These are phyloP conservation scores for Pseudogymnoascus sp. DNA, from an alignment of 2,329 filamentous ascomycete genomes.

Conservation along the genomic window DNA sequence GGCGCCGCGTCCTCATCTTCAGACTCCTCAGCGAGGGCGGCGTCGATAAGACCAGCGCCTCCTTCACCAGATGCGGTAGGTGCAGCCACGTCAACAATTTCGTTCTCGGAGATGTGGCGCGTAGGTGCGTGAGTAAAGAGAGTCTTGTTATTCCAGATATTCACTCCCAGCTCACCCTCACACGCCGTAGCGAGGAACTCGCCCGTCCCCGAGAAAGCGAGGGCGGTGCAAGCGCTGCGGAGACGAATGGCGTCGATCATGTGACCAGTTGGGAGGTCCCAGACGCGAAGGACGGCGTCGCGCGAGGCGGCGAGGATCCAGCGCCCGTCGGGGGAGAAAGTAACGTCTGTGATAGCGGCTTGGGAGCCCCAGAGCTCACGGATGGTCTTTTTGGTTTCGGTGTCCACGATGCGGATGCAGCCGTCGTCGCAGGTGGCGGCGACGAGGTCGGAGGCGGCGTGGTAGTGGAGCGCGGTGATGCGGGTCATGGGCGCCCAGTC, in stretches of 20 bases:
- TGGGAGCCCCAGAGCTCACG: constrained; percentile 85
- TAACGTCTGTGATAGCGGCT: constrained; percentile 69
- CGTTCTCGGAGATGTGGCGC: constrained; percentile 72
- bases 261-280: constrained; percentile 94
- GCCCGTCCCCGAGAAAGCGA: constrained; percentile 83
- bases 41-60: constrained; percentile 67
- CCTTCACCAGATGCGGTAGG: constrained; percentile 81
- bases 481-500: constrained; percentile 75
- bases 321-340: constrained; percentile 85
- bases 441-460: constrained; percentile 74
- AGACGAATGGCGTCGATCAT: constrained; percentile 87
- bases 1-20: constrained; percentile 48
- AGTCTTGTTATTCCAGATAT: constrained; percentile 91
- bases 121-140: constrained; percentile 87
- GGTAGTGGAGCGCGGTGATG: constrained; percentile 73
- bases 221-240: constrained; percentile 69
- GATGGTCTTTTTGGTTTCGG: constrained; percentile 83
- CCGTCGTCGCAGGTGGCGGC: constrained; percentile 85
- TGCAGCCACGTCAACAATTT: constrained; percentile 57
- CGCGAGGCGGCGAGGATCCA: constrained; percentile 89
- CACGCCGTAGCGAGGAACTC: constrained; percentile 92
- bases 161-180: constrained; percentile 76
- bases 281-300: constrained; percentile 74
- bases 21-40: constrained; percentile 59
- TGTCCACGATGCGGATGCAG: constrained; percentile 81